These are phyloP conservation scores for Penicillium tannophilum DNA, from an alignment of 495 filamentous ascomycete species.

Conservation along the genomic window DNA sequence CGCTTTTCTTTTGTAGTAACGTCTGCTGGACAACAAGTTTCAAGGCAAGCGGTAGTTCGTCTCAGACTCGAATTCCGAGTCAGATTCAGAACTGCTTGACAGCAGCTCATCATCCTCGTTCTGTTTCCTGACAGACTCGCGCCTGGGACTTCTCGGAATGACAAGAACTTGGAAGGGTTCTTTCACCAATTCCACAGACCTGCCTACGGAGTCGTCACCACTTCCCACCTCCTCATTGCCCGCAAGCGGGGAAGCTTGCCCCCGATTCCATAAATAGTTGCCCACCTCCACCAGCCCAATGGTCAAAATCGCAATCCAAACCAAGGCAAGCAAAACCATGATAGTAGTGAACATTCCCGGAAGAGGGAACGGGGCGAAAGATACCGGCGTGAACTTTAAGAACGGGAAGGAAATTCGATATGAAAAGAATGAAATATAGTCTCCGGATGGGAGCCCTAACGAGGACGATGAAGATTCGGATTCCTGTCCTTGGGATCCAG, in stretches of 20 bases:
- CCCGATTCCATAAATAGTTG: constrained; percentile 23
- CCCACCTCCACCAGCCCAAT: constrained; percentile 31
- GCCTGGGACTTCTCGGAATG: not conserved
- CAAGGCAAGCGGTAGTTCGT: constrained; percentile 18
- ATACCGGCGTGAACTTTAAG: constrained; percentile 13
- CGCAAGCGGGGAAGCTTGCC: not conserved
- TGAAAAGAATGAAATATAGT: constrained; percentile 19
- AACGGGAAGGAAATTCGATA: constrained; percentile 20
- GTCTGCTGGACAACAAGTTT: not conserved
- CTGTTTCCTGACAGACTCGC: not conserved
- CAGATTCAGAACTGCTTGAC: constrained; percentile 7
- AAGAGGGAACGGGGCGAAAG: constrained; percentile 13
- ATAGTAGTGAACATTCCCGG: constrained; percentile 24
- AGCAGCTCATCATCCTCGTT: not conserved
- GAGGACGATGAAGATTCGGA: constrained; percentile 3
- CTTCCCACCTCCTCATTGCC: constrained; percentile 2
- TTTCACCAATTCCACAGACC: constrained; percentile 14
- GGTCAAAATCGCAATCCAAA: constrained; percentile 31
- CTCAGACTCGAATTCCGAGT: constrained; percentile 14
- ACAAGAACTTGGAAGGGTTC: constrained; percentile 9
- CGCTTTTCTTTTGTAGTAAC: not conserved
- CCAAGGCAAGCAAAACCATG: constrained; percentile 25
- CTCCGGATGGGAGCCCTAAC: constrained; percentile 8
- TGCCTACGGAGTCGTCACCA: constrained; percentile 3
- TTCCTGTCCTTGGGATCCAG: not conserved